Conservation (phyloP, 495 filamentous ascomycete species). For the Hyaloscypha variabilis region DNA sequence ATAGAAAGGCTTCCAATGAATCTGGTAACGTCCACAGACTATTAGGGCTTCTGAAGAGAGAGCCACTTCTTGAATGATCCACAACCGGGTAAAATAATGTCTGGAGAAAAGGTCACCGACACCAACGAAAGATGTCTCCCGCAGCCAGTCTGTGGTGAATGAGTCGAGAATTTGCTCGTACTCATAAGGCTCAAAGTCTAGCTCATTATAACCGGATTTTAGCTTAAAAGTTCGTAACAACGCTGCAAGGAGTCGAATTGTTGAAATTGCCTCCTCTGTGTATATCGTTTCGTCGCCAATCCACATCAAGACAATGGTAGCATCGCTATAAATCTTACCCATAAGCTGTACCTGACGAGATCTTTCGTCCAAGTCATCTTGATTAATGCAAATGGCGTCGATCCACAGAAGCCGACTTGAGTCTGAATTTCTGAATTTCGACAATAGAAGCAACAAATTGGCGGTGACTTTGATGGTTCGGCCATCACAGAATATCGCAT, state of each 20-base stretch:
- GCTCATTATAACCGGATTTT: neutral
- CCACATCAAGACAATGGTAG: neutral
- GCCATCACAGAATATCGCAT: neutral
- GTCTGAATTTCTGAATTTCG: neutral
- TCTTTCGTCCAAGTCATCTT: neutral
- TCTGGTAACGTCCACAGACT: neutral
- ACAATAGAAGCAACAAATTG: neutral
- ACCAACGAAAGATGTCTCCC: neutral
- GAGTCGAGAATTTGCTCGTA: neutral
- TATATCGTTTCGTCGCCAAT: neutral
- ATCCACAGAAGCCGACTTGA: neutral
- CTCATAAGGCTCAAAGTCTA: neutral
- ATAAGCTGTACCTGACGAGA: neutral
- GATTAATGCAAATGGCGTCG: neutral
- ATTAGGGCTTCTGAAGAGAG: neutral
- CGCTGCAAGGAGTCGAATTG: neutral
- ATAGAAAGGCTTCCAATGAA: neutral
- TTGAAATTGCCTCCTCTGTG: neutral
- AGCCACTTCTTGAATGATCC: neutral
- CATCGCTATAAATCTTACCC: neutral
- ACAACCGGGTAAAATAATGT: neutral
- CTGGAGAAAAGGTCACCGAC: neutral
- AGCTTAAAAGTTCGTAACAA: neutral
- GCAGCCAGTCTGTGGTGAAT: neutral
- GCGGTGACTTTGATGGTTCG: neutral